phyloP scores from a whole-genome alignment of 2,329 filamentous ascomycete species.

The Cladosporium sp. region DNA sequence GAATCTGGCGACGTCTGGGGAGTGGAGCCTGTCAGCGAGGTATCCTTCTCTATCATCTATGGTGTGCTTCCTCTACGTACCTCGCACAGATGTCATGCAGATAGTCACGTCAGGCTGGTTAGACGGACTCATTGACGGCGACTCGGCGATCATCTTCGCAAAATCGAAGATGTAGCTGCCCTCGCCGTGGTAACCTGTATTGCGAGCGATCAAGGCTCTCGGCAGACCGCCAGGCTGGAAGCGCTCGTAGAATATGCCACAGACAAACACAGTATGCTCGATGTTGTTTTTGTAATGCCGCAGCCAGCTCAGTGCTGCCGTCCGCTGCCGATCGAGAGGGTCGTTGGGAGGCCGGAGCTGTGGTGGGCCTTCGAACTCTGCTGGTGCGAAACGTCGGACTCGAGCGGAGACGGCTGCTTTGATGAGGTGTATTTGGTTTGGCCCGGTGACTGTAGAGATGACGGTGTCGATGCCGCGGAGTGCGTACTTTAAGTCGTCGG shows the following conservation, averaged over 20 bases:
- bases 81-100: conserved; percentile 65
- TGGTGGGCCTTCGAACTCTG: conserved; percentile 71
- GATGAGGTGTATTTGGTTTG: conserved; percentile 69
- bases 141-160: conserved; percentile 57
- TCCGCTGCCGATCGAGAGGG: conserved; percentile 61
- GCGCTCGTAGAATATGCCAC: conserved; percentile 74
- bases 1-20: conserved; percentile 66
- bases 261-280: conserved; percentile 69
- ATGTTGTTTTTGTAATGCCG: conserved; percentile 59
- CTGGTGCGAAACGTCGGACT: conserved; percentile 70
- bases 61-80: not conserved
- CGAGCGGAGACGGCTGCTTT: conserved; percentile 65
- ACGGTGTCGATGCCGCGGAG: conserved; percentile 73
- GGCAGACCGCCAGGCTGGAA: conserved; percentile 69
- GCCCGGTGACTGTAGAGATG: conserved; percentile 70
- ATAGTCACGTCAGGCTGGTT: conserved; percentile 55
- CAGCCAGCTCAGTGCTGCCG: conserved; percentile 58
- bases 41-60: not conserved
- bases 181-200: conserved; percentile 55
- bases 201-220: conserved; percentile 58
- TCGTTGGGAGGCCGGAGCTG: conserved; percentile 56
- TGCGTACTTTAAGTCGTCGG: conserved; percentile 60
- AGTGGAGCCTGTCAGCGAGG: not conserved
- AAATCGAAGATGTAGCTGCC: conserved; percentile 69
- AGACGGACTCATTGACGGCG: conserved; percentile 56